Base-by-base conservation (phyloP, 768 basidiomycete genomes). In the Agaricus subrufescens region DNA sequence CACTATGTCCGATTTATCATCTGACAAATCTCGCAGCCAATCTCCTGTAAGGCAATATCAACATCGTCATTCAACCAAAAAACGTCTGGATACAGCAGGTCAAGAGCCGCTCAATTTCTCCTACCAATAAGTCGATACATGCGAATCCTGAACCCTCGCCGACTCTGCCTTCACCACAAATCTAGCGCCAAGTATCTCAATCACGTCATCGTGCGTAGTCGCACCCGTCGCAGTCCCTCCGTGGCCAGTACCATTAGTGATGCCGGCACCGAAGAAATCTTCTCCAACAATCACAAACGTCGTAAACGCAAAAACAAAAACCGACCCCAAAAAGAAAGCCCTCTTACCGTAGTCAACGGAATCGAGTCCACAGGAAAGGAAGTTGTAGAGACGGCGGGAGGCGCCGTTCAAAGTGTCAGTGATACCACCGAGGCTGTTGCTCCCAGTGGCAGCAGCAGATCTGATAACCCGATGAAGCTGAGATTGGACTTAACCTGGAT, bases 401-500 rank as follows among this genome's bases (percentile, higher is more conserved):
- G 42, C 42, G 55, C 34, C 9, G 55, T 56, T 9, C 12, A 56
- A 14, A 11, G 19, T 3, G 39, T 46, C 8, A 47, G 46, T 31
- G 30, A 42, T 11, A 38, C 45, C 15, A 42, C 30, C 9, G 55
- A 23, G 26, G 50, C 8, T 42, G 61, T 38, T 30, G 60, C 57
- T 10, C 55, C 46, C 7, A 54, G 8, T 5, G 15, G 5, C 6
- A 12, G 48, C 4, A 54, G 58, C 4, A 52, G 62, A 3, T 48
- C 43, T 1, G 60, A 61, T 39, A 63, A 61, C 15, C 60, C 65
- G 25, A 26, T 56, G 42, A 68, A 69, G 50, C 55, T 73, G 7
- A 55, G 70, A n/a, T 57, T 71, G 50, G 69, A 71, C 50, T 57
- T 73, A 31, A 73, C 49, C 50, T 73, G 54, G 67, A 71, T 48